phyloP scores from a whole-genome alignment of 2,329 filamentous ascomycete genomes.

The Talaromyces marneffei region DNA sequence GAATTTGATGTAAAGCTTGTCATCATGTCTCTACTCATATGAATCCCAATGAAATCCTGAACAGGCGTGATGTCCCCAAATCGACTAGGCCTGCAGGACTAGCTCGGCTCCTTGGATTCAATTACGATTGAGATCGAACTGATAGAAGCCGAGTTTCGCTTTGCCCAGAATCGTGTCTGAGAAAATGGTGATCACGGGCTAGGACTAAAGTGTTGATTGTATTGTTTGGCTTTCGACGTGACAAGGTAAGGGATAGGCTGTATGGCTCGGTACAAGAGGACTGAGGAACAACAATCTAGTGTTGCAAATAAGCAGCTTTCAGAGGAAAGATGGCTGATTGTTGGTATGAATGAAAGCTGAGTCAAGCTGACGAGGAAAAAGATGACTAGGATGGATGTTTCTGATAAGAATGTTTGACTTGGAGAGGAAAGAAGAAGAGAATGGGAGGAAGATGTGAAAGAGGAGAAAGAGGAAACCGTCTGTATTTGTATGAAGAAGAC shows the following conservation, averaged over 20 bases:
- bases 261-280: background rate
- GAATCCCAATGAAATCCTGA: background rate
- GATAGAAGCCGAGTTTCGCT: background rate
- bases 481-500: conserved; percentile 17
- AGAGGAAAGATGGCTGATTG: background rate
- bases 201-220: background rate
- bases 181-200: background rate
- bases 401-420: background rate
- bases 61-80: background rate
- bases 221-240: background rate
- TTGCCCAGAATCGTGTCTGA: background rate
- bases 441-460: conserved; percentile 13
- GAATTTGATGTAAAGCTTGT: background rate
- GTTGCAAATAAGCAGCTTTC: background rate
- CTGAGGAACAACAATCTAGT: background rate
- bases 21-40: background rate
- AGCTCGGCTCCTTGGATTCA: background rate
- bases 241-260: background rate
- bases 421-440: conserved; percentile 1
- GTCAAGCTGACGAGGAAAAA: background rate
- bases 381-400: background rate
- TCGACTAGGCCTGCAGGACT: background rate
- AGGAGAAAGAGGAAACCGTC: conserved; percentile 13
- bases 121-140: background rate
- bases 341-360: background rate